Evolutionary conservation across 1,284 basidiomycete species (phyloP).

Genomic region (Boletus mariae): DNA sequence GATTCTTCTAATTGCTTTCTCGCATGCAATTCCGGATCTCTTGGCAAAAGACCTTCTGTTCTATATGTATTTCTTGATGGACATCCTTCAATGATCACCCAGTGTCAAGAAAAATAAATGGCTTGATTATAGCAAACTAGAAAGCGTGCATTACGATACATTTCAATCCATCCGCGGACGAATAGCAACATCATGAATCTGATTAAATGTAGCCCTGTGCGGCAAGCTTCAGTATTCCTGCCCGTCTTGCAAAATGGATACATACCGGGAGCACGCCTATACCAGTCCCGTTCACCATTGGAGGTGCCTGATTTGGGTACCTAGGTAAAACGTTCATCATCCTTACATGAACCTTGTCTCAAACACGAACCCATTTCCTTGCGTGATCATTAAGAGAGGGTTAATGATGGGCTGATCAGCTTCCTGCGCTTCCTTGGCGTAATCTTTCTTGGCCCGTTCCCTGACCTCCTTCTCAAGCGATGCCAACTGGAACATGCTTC

Average conservation of each 20-base stretch:
- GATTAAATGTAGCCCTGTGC: constrained; percentile 28
- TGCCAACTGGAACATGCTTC: constrained; percentile 46
- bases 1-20: constrained; percentile 22
- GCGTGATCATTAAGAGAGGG: constrained; percentile 67
- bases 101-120: neutral
- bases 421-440: constrained; percentile 84
- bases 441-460: constrained; percentile 76
- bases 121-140: constrained; percentile 27
- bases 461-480: constrained; percentile 80
- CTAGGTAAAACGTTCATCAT: constrained; percentile 24
- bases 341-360: neutral
- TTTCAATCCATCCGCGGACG: constrained; percentile 12
- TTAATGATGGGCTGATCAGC: constrained; percentile 81
- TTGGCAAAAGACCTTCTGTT: neutral
- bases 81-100: neutral
- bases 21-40: neutral
- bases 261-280: constrained; percentile 44
- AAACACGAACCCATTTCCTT: constrained; percentile 55
- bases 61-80: constrained; percentile 19
- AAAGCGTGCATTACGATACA: constrained; percentile 25
- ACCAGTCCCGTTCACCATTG: constrained; percentile 43
- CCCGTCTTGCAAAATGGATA: constrained; percentile 2
- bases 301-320: constrained; percentile 42
- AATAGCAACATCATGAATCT: neutral
- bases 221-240: constrained; percentile 11